Base-by-base conservation (phyloP, 768 basidiomycete species). In the Amanita pseudoporphyria region DNA sequence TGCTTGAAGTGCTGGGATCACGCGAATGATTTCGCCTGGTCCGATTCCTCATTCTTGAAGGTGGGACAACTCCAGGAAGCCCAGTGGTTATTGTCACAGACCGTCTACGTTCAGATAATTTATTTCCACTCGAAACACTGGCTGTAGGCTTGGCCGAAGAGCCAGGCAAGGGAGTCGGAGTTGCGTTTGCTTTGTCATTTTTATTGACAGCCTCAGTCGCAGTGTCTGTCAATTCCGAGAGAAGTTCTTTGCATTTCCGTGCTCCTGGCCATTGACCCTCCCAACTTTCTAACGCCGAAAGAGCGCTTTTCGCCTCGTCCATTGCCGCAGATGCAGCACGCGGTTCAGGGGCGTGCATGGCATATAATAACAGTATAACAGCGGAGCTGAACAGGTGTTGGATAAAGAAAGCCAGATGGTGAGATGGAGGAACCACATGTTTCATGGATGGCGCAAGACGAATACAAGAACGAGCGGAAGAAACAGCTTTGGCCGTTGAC, bases 221-320 rank as follows among this genome's bases (percentile, higher is more conserved):
- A 7, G 82, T 88, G 37, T 67, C 80, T 28, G 78, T 74, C 45
- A 88, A 69, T 55, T 87, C 86, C 39, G 73, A 66, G 33, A 90
- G 76, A 35, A 90, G 65, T 59, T 89, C 87, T 64, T 82, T 89
- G 71, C 89, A 89, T 64, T 91, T 91, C 36, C 79, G 76, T 53
- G 87, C 88, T 13, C 89, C 89, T 18, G 89, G 89, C 90, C 90
- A 92, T 49, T 78, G 74, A 1, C 85, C 85, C 62, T 90, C 89
- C 82, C 87, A 88, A 5, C 80, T 78, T 59, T 82, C 82, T 48
- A 92, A 68, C 21, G 87, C 82, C 22, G 66, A 61, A 32, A 92
- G 64, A 32, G 86, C 81, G 50, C 78, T 81, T 63, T 75, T 81
- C 6, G 84, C 88, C 68, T 92, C 89, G 6, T 87, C 84, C 81